Base-by-base conservation (phyloP, 1,139 yeast species). In the Kluyveromyces marxianus region DNA sequence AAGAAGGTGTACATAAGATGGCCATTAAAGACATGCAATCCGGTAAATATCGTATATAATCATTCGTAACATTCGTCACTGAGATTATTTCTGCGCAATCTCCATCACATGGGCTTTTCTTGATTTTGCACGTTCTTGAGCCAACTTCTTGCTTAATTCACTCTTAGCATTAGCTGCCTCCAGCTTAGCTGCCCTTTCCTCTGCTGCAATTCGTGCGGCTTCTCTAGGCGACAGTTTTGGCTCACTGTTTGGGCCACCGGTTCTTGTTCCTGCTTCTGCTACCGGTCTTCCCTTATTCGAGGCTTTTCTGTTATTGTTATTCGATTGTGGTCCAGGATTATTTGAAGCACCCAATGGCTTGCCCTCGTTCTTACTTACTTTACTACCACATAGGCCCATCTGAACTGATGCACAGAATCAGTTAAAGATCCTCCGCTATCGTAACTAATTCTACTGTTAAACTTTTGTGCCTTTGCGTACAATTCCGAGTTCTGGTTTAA, bases 1-100 rank as follows among this genome's bases (percentile, higher is more conserved):
- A 82, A 7, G 78, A 75, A 47, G 92, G 86, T 1, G 68, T 83
- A 3, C 56, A 52, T 34, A 62, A 60, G 41, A 54, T 53, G 5
- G 57, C 58, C 34, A 44, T 50, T 10, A 59, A 59, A 42, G 52
- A 58, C 4, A 47, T 59, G 21, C 60, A 54, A 35, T 58, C 55
- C 44, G 55, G 49, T 27, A 61, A 60, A 40, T 46, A 46, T 32
- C 33, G 38, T 39, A 35, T 39, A 39, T 43, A 38, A 33, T 26
- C 21, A 5, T 32, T 14, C 21, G 10, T 30, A 8, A 7, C 31
- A 29, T 29, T 29, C 31, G 8, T 8, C 31, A 29, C 8, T 21
- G 14, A 10, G 34, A 10, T 10, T 32, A 35, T 41, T 44, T 37
- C 47, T 43, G 36, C 21, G 50, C 55, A 39, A 50, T 51, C 40